phyloP scores from a whole-genome alignment of 352 stramenopile genomes.

The Thalassiosira hispida region DNA sequence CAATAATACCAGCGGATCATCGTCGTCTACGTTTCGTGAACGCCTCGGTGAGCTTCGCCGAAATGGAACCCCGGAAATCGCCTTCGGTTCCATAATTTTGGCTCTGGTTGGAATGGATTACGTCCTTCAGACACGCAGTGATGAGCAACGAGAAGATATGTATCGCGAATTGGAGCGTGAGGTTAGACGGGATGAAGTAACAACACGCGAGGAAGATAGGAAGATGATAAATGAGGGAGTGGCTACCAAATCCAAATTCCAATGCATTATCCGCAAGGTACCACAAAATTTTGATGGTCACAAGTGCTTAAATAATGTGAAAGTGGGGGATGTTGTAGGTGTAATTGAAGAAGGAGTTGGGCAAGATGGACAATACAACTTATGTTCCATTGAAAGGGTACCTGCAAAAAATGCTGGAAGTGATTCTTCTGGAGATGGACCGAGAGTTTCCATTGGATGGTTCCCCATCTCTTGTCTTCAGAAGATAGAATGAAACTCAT shows the following conservation, averaged over 20 bases:
- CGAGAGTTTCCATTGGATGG: conserved; percentile 44
- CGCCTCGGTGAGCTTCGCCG: conserved; percentile 25
- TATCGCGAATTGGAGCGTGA: conserved; percentile 34
- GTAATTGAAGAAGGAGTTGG: conserved; percentile 76
- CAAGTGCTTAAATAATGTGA: conserved; percentile 61
- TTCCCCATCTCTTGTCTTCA: conserved; percentile 56
- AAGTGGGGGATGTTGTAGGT: conserved; percentile 72
- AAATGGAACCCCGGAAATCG: conserved; percentile 60
- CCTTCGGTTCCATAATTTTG: conserved; percentile 46
- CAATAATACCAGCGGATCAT: neutral
- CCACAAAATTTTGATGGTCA: conserved; percentile 57
- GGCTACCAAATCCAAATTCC: conserved; percentile 28
- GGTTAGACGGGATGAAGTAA: conserved; percentile 33
- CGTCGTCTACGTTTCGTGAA: conserved; percentile 18
- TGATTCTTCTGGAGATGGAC: conserved; percentile 3
- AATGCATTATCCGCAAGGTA: conserved; percentile 43
- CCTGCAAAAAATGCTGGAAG: neutral
- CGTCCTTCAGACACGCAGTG: conserved; percentile 34
- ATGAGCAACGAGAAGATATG: conserved; percentile 35
- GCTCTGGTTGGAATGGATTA: conserved; percentile 48
- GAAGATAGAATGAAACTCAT: conserved; percentile 24
- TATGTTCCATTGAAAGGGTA: conserved; percentile 60
- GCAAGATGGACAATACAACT: conserved; percentile 72
- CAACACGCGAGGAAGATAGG: conserved; percentile 28
- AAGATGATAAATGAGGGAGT: conserved; percentile 24